Base-by-base conservation (phyloP, 257 asterid species). In the Nicotiana benthamiana region DNA sequence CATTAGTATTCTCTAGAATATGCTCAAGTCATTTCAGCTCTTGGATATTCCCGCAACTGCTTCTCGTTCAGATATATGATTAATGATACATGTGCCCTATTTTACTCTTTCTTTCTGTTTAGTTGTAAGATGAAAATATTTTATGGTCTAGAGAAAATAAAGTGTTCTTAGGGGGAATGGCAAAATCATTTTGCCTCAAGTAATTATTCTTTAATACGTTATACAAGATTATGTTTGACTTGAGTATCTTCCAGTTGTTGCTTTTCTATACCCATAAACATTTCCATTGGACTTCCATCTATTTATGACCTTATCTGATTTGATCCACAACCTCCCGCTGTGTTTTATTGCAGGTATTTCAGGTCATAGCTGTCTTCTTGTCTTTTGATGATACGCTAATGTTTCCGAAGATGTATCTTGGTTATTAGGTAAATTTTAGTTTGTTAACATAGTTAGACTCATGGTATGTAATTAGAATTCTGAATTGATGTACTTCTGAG, bases 281-380 rank as follows among this genome's bases (percentile, higher is more conserved):
- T 62, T 79, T 43, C 1, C 78, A 75, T 66, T 30, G 30, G 11
- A 30, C 62, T 48, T 75, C 61, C 24, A 18, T 26, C n/a, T n/a
- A n/a, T n/a, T n/a, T n/a, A n/a, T n/a, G n/a, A n/a, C n/a, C n/a
- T n/a, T n/a, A n/a, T n/a, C 63, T 81, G 36, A 22, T 60, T 22
- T 10, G 65, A 27, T 68, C 68, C 26, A 10, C 18, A n/a, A 22
- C 36, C 36, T 61, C 30, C 17, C 4, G 3, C n/a, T 62, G n/a
- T 62, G 68, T 60, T 59, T 46, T 59, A 40, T 79, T 57, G 82
- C 91, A 91, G 95, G 90, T 85, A 43, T 77, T 81, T 81, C 77
- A 81, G 64, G 74, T 82, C 72, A 79, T 85, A 85, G 83, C 85
- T 67, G 77, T 61, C n/a, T n/a, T n/a, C n/a, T 48, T 85, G 82